Evolutionary conservation across 805 yeast species (phyloP).

Genomic region (Ogataea haglerorum): DNA sequence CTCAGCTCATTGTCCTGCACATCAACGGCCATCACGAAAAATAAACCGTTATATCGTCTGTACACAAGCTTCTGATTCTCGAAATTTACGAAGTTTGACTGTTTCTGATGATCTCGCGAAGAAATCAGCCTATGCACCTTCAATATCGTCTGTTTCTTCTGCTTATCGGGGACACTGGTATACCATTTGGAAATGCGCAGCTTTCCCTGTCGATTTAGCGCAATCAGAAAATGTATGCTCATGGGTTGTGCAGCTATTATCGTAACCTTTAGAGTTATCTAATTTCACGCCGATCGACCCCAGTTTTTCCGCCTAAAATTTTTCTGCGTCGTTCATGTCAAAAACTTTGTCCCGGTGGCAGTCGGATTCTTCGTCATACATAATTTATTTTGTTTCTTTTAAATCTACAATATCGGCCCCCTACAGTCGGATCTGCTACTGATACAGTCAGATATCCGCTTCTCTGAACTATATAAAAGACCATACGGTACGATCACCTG

Average conservation of each 20-base stretch:
- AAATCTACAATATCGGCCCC: neutral
- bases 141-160: slow-evolving; percentile 45
- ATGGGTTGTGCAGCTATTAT: slow-evolving; percentile 32
- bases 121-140: slow-evolving; percentile 79
- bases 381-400: slow-evolving; percentile 8
- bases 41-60: slow-evolving; percentile 87
- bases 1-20: slow-evolving; percentile 76
- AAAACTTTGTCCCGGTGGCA: slow-evolving; percentile 1
- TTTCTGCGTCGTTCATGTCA: slow-evolving; percentile 8
- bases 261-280: neutral
- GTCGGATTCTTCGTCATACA: slow-evolving; percentile 2
- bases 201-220: slow-evolving; percentile 92
- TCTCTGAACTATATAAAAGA: neutral
- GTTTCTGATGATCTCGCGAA: slow-evolving; percentile 78
- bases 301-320: neutral
- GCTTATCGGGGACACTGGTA: slow-evolving; percentile 35
- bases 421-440: neutral
- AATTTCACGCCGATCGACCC: slow-evolving; percentile 7
- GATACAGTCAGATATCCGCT: neutral
- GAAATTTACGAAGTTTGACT: slow-evolving; percentile 43
- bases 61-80: slow-evolving; percentile 70
- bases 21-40: slow-evolving; percentile 81
- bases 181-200: slow-evolving; percentile 83
- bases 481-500: neutral
- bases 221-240: slow-evolving; percentile 77